Evolutionary conservation across 352 stramenopile genomes (phyloP), one percentile per base, ranked within the genome.

Genomic region (Plasmopara muralis): DNA sequence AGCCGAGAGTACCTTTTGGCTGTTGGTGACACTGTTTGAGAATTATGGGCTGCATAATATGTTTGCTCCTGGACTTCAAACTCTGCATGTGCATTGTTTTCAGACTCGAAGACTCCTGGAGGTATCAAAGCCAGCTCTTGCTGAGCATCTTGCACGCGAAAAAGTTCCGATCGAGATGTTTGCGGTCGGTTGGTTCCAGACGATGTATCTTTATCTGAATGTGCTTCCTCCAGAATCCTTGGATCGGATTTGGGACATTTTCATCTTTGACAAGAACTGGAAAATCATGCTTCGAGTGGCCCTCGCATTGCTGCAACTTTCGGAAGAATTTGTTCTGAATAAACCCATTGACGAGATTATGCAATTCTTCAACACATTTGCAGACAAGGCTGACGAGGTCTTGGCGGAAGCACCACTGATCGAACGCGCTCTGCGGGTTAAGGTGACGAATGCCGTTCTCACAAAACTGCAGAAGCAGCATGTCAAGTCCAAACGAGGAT

Each of bases 131-230:
- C 83, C 83, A 15, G 63, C 47, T 39, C 57, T 94, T 15, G 70
- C 68, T 1, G 72, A 76, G 34, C 82, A 92, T 53, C 91, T 94
- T 60, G 74, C 74, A n/a, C 54, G 43, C 9, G 80, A 94, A 42
- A 84, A 85, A 35, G 73, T 94, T 13, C 72, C 86, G 40, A 73
- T 89, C 41, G 81, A 94, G 51, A 92, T 94, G 83, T 94, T 91
- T 45, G 79, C 81, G 15, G 82, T 94, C 29, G 83, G 83, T 35
- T 94, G 83, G 83, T 94, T 92, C 70, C 81, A 94, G 64, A 94
- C 83, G 33, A 48, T 94, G 28, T 94, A 88, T 49, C 62, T 93
- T 30, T 94, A 94, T 58, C 47, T 94, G 53, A 92, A 90, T 20
- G 83, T 87, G 56, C 64, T 94, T 14, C 83, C 83, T 9, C 56